Conservation (phyloP, 2,329 filamentous ascomycete species). For the Scorias spongiosa region DNA sequence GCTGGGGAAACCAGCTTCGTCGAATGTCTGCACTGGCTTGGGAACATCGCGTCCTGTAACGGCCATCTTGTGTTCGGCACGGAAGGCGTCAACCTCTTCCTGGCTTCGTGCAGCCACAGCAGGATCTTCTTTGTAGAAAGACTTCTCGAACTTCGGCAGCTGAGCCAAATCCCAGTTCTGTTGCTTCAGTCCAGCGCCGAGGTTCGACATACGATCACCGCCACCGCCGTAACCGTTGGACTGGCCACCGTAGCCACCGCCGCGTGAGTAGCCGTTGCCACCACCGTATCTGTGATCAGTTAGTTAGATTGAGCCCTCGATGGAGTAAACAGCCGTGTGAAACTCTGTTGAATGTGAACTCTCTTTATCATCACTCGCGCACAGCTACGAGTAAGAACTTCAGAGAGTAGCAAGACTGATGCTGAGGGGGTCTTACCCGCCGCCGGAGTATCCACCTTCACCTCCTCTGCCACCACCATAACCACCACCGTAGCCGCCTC, state of each 20-base stretch:
- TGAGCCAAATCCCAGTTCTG: conserved; percentile 71
- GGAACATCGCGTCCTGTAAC: conserved; percentile 69
- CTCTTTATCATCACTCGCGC: too few species aligned
- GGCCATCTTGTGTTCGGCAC: conserved; percentile 69
- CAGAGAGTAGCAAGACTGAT: conserved; percentile 32
- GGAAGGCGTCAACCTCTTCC: conserved; percentile 76
- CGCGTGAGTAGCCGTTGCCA: conserved; percentile 19
- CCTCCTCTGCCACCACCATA: conserved; percentile 8
- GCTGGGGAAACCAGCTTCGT: conserved; percentile 89
- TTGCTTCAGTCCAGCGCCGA: conserved; percentile 74
- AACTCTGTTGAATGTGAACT: too few species aligned
- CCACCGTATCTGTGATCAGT: conserved; percentile 13
- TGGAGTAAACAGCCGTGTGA: too few species aligned
- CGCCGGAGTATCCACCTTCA: conserved; percentile 17
- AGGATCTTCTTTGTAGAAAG: conserved; percentile 93
- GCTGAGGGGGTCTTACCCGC: conserved; percentile 24
- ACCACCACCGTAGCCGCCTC: conserved; percentile 15
- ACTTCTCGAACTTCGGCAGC: conserved; percentile 95
- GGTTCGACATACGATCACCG: conserved; percentile 86
- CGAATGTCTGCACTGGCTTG: conserved; percentile 90
- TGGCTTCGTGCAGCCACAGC: conserved; percentile 59
- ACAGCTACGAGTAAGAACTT: conserved; percentile 24
- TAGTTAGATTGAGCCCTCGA: not conserved
- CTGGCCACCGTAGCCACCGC: conserved; percentile 18
- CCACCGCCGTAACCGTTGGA: conserved; percentile 37